These are phyloP conservation scores for Cercospora sojina DNA, from an alignment of 2,329 filamentous ascomycete genomes.

Conservation along the genomic window DNA sequence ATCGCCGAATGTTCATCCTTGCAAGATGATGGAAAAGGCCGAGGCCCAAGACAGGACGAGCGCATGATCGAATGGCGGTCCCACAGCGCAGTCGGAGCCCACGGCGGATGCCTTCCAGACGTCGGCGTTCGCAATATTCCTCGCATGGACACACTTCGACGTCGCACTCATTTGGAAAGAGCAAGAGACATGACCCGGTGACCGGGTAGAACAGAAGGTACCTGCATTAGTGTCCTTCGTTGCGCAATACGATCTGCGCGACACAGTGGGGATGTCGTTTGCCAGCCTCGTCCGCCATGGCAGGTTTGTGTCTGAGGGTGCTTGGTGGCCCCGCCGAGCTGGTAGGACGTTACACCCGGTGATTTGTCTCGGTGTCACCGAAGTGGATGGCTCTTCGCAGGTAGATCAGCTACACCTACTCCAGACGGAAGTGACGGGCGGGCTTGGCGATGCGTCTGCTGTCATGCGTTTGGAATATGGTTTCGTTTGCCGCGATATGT, in stretches of 20 bases:
- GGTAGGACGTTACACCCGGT: constrained; percentile 33
- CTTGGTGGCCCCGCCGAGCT: constrained; percentile 27
- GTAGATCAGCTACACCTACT: not conserved
- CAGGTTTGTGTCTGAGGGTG: constrained; percentile 19
- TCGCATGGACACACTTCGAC: not conserved
- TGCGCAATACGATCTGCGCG: constrained; percentile 32
- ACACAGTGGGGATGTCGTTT: constrained; percentile 22
- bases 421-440: not conserved
- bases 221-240: constrained; percentile 34
- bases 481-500: constrained; percentile 8
- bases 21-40: not conserved
- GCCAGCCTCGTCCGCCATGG: constrained; percentile 27
- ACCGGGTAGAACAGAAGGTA: constrained; percentile 30
- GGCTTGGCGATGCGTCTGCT: not conserved
- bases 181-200: constrained; percentile 18
- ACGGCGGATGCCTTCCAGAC: not conserved
- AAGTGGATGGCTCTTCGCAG: constrained; percentile 20
- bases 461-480: not conserved
- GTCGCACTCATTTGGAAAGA: constrained; percentile 8
- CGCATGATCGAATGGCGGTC: not conserved
- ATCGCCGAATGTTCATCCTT: constrained; percentile 2
- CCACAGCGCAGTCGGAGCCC: not conserved
- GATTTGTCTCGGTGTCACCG: constrained; percentile 24
- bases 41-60: not conserved
- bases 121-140: not conserved